A percentile compares a stretch with the other conserved stretches of the same genome.
These are phyloP conservation scores for Penicillium sp. DNA, from an alignment of 2,329 filamentous ascomycete genomes.

Conservation along the genomic window DNA sequence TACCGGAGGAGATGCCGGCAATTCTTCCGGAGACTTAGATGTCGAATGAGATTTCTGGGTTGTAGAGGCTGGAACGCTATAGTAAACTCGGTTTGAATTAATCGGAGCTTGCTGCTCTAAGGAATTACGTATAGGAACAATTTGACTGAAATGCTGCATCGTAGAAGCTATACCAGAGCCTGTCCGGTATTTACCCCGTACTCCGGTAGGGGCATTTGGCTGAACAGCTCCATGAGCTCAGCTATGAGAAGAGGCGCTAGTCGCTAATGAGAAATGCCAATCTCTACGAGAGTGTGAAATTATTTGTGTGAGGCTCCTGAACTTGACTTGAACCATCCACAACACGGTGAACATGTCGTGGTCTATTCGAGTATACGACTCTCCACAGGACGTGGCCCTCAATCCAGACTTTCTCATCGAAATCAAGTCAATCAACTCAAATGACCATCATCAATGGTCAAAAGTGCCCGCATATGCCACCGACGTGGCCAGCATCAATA, in stretches of 20 bases:
- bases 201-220: neutral
- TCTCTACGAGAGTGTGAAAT: neutral
- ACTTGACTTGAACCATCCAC: neutral
- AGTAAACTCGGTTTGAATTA: neutral
- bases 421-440: neutral
- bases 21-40: neutral
- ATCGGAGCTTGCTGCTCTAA: neutral
- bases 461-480: constrained; percentile 2
- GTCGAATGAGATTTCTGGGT: neutral
- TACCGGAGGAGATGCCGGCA: neutral
- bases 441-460: neutral
- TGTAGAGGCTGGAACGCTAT: neutral
- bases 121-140: neutral
- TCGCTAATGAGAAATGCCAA: neutral
- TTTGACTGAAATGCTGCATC: neutral
- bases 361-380: neutral
- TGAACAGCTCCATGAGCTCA: neutral
- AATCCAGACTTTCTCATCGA: neutral
- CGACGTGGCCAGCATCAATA: neutral
- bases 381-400: neutral
- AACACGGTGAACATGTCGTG: neutral
- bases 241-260: neutral
- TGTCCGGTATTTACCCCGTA: neutral
- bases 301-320: neutral
- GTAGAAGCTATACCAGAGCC: neutral